phyloP scores from a whole-genome alignment of 2,329 filamentous ascomycete genomes.

The Pseudogymnoascus sp. region DNA sequence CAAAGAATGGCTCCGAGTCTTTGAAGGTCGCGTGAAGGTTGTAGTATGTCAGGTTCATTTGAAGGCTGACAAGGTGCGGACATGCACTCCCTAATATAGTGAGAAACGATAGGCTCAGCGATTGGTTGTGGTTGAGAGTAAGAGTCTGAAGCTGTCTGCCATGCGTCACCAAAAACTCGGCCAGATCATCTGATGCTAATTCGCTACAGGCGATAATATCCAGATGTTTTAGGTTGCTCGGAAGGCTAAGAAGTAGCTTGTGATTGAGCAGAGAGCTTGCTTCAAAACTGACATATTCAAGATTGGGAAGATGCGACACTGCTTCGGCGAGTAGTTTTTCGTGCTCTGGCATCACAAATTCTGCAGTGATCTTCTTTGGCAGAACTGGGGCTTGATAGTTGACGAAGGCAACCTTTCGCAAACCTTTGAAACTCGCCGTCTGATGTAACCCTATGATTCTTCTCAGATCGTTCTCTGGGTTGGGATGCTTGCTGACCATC shows the following conservation, averaged over 20 bases:
- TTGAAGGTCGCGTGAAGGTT: slow-evolving; percentile 59
- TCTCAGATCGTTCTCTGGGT: slow-evolving; percentile 40
- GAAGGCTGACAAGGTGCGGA: slow-evolving; percentile 61
- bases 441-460: slow-evolving; percentile 39
- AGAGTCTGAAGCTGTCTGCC: slow-evolving; percentile 62
- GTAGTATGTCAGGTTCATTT: slow-evolving; percentile 73
- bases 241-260: slow-evolving; percentile 59
- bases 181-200: slow-evolving; percentile 59
- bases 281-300: slow-evolving; percentile 65
- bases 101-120: slow-evolving; percentile 68
- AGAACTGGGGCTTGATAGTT: slow-evolving; percentile 54
- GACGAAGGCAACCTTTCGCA: slow-evolving; percentile 52
- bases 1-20: slow-evolving; percentile 69
- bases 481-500: slow-evolving; percentile 38
- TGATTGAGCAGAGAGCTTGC: slow-evolving; percentile 66
- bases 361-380: slow-evolving; percentile 20
- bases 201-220: slow-evolving; percentile 74
- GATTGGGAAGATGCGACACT: slow-evolving; percentile 47
- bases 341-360: slow-evolving; percentile 31
- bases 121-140: slow-evolving; percentile 69
- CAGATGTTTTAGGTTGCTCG: slow-evolving; percentile 56
- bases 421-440: slow-evolving; percentile 45
- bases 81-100: slow-evolving; percentile 58
- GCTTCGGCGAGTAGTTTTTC: slow-evolving; percentile 36
- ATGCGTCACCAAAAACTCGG: slow-evolving; percentile 56